Conservation (phyloP, 2,329 filamentous ascomycete species). For the Sporothrix variecibatus region DNA sequence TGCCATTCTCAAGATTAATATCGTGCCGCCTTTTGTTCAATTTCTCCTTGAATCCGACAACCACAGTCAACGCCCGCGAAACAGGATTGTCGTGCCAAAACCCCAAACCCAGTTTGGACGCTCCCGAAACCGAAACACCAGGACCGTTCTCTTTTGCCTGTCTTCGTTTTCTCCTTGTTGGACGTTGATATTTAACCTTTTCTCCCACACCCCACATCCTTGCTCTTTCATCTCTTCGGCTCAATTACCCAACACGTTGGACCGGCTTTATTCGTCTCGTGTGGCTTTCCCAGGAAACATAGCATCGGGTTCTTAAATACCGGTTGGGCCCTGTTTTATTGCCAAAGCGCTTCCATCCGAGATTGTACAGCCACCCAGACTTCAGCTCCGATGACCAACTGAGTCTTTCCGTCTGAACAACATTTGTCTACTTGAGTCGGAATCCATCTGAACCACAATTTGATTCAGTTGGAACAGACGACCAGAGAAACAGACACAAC, state of each 20-base stretch:
- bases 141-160: background rate
- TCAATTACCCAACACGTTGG: constrained; percentile 21
- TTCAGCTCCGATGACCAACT: background rate
- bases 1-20: background rate
- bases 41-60: constrained; percentile 1
- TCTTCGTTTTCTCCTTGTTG: background rate
- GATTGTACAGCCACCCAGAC: background rate
- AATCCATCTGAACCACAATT: background rate
- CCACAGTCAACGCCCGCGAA: constrained; percentile 1
- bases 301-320: constrained; percentile 21
- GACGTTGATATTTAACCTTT: background rate
- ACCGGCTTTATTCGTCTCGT: constrained; percentile 2
- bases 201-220: background rate
- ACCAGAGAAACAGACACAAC: background rate
- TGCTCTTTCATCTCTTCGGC: background rate
- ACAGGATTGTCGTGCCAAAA: constrained; percentile 18
- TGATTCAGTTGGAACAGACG: background rate
- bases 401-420: background rate
- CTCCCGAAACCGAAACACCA: constrained; percentile 18
- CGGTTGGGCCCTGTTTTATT: constrained; percentile 1
- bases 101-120: constrained; percentile 8
- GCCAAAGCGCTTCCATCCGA: background rate
- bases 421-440: background rate
- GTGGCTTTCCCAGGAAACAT: constrained; percentile 21
- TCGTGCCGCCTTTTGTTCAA: background rate